These are phyloP conservation scores for Ophiostoma quercus DNA, from an alignment of 2,329 filamentous ascomycete species.

Conservation along the genomic window DNA sequence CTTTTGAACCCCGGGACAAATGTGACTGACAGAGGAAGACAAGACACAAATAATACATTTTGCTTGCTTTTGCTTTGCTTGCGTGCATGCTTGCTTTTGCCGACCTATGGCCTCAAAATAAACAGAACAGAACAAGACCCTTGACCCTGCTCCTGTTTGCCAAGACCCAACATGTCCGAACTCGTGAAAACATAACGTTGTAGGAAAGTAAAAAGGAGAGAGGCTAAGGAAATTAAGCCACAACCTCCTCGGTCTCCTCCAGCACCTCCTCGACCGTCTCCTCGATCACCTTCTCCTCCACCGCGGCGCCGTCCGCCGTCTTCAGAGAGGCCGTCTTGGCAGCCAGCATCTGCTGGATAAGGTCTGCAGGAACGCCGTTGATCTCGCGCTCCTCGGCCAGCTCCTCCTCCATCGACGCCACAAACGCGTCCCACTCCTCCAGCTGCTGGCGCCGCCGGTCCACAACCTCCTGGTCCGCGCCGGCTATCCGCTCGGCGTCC, in stretches of 20 bases:
- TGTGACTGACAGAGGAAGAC: background rate
- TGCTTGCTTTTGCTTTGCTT: background rate
- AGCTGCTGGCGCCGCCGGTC: constrained; percentile 77
- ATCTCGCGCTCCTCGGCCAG: constrained; percentile 64
- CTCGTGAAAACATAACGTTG: background rate
- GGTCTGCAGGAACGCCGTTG: constrained; percentile 61
- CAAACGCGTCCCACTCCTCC: constrained; percentile 85
- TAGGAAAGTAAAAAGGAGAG: background rate
- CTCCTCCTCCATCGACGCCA: constrained; percentile 66
- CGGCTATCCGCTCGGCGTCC: constrained; percentile 87
- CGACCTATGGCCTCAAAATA: background rate
- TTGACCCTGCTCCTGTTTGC: background rate
- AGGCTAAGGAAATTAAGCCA: constrained; percentile 30
- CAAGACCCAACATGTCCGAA: constrained; percentile 6
- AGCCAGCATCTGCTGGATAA: constrained; percentile 56
- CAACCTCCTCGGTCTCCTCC: constrained; percentile 78
- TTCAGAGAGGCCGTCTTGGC: constrained; percentile 50
- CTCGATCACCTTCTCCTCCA: constrained; percentile 74
- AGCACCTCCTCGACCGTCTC: constrained; percentile 79
- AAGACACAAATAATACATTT: background rate
- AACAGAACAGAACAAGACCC: background rate
- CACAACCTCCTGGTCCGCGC: constrained; percentile 88
- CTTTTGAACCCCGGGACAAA: constrained; percentile 8
- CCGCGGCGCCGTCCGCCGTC: constrained; percentile 67
- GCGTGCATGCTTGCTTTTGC: background rate